Evolutionary conservation across 768 basidiomycete species (phyloP).

Genomic region (Hemileccinum impolitum): DNA sequence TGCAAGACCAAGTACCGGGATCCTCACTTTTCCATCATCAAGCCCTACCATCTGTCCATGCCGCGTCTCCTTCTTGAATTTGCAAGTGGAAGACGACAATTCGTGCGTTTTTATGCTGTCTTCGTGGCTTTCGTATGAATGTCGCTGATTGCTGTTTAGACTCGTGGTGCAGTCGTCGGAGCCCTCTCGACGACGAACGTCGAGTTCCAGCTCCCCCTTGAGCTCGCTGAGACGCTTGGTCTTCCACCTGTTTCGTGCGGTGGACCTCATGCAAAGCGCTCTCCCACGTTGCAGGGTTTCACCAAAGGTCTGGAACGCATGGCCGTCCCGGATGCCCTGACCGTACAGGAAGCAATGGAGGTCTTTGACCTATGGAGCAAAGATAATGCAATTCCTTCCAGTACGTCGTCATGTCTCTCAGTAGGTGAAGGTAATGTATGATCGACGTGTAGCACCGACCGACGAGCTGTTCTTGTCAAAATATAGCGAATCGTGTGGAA

Average conservation of each 20-base stretch:
- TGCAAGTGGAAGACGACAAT: conserved; percentile 61
- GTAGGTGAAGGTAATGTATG: neutral
- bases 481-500: conserved; percentile 75
- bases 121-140: neutral
- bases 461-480: conserved; percentile 80
- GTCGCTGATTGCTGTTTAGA: conserved; percentile 36
- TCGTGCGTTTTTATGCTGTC: conserved; percentile 49
- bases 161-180: conserved; percentile 68
- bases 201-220: conserved; percentile 53
- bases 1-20: conserved; percentile 65
- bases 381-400: conserved; percentile 49
- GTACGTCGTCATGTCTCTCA: conserved; percentile 30
- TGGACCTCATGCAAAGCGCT: conserved; percentile 57
- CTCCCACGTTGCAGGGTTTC: conserved; percentile 47
- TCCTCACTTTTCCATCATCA: conserved; percentile 64
- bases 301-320: conserved; percentile 51
- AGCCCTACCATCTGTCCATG: conserved; percentile 74
- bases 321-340: conserved; percentile 55
- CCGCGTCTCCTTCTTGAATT: conserved; percentile 78
- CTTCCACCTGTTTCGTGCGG: conserved; percentile 40
- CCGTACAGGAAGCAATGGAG: conserved; percentile 63
- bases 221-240: conserved; percentile 61
- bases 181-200: conserved; percentile 64
- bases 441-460: conserved; percentile 31
- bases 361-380: conserved; percentile 77